These are phyloP conservation scores for Huntiella bhutanensis DNA, from an alignment of 2,329 filamentous ascomycete species.

Conservation along the genomic window DNA sequence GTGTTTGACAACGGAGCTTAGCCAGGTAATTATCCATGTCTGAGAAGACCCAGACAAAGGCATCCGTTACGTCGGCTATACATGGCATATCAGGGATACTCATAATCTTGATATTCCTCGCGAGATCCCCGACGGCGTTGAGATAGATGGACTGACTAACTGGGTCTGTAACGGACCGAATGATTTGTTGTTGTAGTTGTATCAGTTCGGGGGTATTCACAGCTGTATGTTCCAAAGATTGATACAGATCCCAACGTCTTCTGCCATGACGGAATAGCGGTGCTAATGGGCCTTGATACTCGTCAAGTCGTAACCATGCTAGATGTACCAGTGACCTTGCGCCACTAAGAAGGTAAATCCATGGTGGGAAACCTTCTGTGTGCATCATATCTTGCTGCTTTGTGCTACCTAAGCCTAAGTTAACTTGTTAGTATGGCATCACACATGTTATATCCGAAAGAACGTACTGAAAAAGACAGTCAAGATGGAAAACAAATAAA, in stretches of 20 bases:
- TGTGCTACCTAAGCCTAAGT: slow-evolving; percentile 16
- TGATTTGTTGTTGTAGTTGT: slow-evolving; percentile 7
- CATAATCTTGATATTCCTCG: slow-evolving; percentile 8
- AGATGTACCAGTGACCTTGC: slow-evolving; percentile 15
- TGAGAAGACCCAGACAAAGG: slow-evolving; percentile 23
- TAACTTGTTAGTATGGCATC: not conserved
- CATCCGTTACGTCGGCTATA: slow-evolving; percentile 19
- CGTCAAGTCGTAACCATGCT: slow-evolving; percentile 9
- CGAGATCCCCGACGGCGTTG: slow-evolving; percentile 2
- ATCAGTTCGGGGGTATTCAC: slow-evolving; percentile 4
- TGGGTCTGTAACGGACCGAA: slow-evolving; percentile 4
- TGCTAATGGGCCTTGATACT: slow-evolving; percentile 13
- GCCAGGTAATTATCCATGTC: slow-evolving; percentile 20
- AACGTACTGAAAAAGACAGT: slow-evolving; percentile 18
- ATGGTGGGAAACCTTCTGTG: slow-evolving; percentile 18
- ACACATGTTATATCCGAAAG: not conserved
- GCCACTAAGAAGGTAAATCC: slow-evolving; percentile 18
- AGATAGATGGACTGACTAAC: slow-evolving; percentile 4
- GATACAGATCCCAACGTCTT: slow-evolving; percentile 13
- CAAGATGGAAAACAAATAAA: slow-evolving; percentile 17
- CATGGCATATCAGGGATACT: slow-evolving; percentile 1
- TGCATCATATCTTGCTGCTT: slow-evolving; percentile 17
- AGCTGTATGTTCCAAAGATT: slow-evolving; percentile 5
- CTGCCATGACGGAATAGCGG: slow-evolving; percentile 15
- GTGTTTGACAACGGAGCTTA: slow-evolving; percentile 16